Evolutionary conservation across 2,329 filamentous ascomycete species (phyloP).

Genomic region (Colletotrichum falcatum): DNA sequence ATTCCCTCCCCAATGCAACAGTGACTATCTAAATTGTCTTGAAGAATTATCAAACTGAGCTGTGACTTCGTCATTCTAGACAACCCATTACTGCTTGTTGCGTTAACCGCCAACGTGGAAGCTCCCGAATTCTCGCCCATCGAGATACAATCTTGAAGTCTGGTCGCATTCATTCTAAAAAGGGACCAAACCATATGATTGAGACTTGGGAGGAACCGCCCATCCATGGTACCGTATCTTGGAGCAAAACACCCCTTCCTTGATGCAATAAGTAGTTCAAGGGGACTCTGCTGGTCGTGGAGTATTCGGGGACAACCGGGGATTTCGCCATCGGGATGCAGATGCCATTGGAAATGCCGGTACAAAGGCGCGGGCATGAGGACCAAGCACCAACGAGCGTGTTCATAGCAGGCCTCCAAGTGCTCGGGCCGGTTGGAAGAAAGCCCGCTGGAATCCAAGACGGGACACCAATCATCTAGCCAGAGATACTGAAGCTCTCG

Average conservation of each 20-base stretch:
- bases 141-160: background rate
- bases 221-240: background rate
- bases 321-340: background rate
- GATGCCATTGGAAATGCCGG: background rate
- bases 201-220: background rate
- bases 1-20: background rate
- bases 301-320: too few species aligned
- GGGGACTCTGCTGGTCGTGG: background rate
- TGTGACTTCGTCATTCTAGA: fast-evolving
- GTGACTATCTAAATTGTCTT: background rate
- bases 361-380: background rate
- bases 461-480: background rate
- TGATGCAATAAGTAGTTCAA: background rate
- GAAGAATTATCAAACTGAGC: background rate
- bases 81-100: background rate
- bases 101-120: too few species aligned
- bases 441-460: background rate
- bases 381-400: background rate
- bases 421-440: background rate
- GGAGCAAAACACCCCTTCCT: background rate
- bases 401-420: background rate
- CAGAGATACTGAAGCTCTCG: background rate
- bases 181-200: background rate
- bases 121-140: background rate
- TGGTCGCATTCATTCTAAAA: background rate